Evolutionary conservation across 2,329 filamentous ascomycete genomes (phyloP).

Genomic region (Sporothrix schenckii): DNA sequence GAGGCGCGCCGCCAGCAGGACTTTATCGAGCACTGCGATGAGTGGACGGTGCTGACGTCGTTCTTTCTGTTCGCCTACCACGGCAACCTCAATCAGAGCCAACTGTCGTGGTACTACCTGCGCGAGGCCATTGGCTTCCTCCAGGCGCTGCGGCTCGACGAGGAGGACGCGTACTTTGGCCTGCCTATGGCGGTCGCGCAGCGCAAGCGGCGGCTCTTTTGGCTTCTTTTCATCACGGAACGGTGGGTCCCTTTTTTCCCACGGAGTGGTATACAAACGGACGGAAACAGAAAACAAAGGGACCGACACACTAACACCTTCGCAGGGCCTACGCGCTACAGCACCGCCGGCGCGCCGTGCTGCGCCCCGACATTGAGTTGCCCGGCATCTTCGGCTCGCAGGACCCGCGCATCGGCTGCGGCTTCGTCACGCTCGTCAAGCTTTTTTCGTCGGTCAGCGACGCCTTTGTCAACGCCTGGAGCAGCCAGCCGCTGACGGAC

Average conservation of each 20-base stretch:
- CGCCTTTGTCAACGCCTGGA: neutral
- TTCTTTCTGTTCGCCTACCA: neutral
- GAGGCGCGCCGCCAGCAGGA: neutral
- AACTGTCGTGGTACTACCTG: neutral
- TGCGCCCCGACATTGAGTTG: neutral
- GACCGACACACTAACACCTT: neutral
- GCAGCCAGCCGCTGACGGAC: neutral
- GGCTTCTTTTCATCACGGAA: neutral
- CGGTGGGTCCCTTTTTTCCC: neutral
- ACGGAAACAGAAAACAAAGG: neutral
- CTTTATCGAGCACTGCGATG: neutral
- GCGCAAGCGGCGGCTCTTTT: neutral
- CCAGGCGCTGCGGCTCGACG: neutral
- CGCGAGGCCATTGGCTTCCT: neutral
- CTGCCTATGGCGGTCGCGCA: neutral
- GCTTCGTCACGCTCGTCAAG: neutral
- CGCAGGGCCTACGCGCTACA: neutral
- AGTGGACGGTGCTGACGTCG: neutral
- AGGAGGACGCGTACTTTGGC: neutral
- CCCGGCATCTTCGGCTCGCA: neutral
- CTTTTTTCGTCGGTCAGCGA: neutral
- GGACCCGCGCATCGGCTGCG: neutral
- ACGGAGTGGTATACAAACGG: neutral
- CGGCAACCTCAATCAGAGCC: neutral
- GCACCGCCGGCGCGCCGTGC: neutral